phyloP scores from a whole-genome alignment of 1,139 yeast genomes.

The Sugiyamaella xylanicola region DNA sequence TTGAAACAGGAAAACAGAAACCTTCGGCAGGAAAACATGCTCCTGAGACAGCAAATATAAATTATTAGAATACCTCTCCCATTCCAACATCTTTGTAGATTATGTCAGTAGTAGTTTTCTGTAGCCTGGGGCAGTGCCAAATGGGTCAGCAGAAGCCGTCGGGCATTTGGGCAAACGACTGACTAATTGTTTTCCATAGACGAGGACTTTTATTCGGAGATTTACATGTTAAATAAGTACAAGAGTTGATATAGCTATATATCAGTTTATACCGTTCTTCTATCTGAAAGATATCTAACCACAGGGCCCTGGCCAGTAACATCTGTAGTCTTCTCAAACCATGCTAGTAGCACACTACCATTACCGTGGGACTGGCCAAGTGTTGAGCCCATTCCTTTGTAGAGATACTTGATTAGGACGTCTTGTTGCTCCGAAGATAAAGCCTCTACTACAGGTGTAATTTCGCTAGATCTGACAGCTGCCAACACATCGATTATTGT shows the following conservation, averaged over 20 bases:
- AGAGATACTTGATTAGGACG: constrained; percentile 78
- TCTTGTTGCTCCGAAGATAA: constrained; percentile 71
- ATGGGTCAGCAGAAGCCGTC: too few species aligned
- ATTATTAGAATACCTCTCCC: too few species aligned
- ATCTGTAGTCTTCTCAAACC: constrained; percentile 92
- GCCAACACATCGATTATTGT: constrained; percentile 76
- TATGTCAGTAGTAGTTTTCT: too few species aligned
- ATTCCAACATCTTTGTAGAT: too few species aligned
- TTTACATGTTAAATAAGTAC: too few species aligned
- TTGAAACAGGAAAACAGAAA: constrained; percentile 9
- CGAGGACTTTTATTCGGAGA: too few species aligned
- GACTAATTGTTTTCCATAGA: too few species aligned
- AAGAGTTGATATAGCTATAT: constrained; percentile 11
- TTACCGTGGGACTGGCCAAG: constrained; percentile 72
- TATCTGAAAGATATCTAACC: constrained; percentile 80
- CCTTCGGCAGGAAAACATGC: not conserved
- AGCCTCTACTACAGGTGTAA: constrained; percentile 58
- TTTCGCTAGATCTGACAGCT: constrained; percentile 73
- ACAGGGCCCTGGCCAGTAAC: constrained; percentile 87
- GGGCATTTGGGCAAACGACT: too few species aligned
- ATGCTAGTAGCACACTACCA: constrained; percentile 80
- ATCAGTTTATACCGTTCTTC: constrained; percentile 62
- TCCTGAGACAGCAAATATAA: not conserved
- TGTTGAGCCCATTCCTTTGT: constrained; percentile 77
- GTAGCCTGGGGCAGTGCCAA: too few species aligned